Percentiles rank a stretch among this genome's conserved stretches.
Conservation (phyloP, 257 asterid species). For the Penstemon davidsonii region DNA sequence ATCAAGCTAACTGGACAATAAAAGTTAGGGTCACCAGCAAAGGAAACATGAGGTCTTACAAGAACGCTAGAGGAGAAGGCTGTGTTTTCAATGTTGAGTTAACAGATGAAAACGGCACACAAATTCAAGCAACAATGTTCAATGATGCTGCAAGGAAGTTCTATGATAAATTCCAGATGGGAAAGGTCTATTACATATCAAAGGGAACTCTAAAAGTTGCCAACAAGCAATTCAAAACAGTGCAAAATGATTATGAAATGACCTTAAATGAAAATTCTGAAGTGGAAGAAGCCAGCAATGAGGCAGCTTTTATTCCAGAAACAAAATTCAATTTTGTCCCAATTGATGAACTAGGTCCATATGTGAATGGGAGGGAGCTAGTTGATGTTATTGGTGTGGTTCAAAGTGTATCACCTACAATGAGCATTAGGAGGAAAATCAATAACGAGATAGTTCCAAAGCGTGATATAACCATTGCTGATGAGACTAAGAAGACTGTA, state of each 20-base stretch:
- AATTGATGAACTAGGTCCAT: constrained; percentile 89
- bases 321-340: constrained; percentile 72
- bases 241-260: constrained; percentile 90
- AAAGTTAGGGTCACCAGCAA: constrained; percentile 81
- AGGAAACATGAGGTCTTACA: constrained; percentile 73
- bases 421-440: constrained; percentile 79
- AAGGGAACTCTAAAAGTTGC: constrained; percentile 81
- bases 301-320: constrained; percentile 71
- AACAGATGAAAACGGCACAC: constrained; percentile 97
- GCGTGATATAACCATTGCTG: constrained; percentile 93
- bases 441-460: constrained; percentile 76
- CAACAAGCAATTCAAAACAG: constrained; percentile 85
- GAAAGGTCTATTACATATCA: constrained; percentile 92
- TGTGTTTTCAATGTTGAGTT: constrained; percentile 96
- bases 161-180: constrained; percentile 80
- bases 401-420: constrained; percentile 73
- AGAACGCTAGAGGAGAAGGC: constrained; percentile 89
- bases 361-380: constrained; percentile 79
- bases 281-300: constrained; percentile 74
- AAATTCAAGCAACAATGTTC: constrained; percentile 98
- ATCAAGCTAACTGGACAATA: constrained; percentile 91
- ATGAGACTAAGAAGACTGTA: constrained; percentile 84
- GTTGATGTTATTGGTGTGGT: constrained; percentile 96
- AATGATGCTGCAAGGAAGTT: constrained; percentile 90
- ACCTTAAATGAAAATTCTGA: constrained; percentile 78